Conservation (phyloP, 2,329 filamentous ascomycete genomes). For the Arthrobotrys conoides region DNA sequence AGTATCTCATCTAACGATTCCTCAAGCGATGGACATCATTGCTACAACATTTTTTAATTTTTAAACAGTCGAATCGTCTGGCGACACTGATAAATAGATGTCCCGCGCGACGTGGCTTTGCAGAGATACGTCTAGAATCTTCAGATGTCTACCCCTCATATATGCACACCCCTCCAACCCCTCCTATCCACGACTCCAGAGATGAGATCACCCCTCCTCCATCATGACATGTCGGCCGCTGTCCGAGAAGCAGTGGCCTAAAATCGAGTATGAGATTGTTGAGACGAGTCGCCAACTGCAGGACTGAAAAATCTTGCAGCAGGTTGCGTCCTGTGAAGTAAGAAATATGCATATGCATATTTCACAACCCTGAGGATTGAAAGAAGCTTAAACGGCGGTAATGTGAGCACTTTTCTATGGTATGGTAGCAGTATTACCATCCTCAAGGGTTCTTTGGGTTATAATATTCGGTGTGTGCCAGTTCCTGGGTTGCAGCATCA, state of each 20-base stretch:
- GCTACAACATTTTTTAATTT: neutral
- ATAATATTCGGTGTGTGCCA: conserved; percentile 22
- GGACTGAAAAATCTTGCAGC: conserved; percentile 30
- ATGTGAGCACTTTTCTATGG: conserved; percentile 21
- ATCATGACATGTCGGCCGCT: conserved; percentile 28
- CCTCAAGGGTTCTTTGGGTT: conserved; percentile 5
- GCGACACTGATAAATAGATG: neutral
- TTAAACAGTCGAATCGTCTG: neutral
- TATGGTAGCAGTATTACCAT: conserved; percentile 12
- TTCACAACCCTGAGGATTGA: conserved; percentile 2
- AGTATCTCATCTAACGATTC: neutral
- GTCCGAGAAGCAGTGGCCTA: conserved; percentile 50
- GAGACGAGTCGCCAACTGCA: conserved; percentile 31
- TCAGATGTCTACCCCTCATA: conserved; percentile 6
- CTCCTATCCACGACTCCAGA: conserved; percentile 25
- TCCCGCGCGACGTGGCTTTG: conserved; percentile 21
- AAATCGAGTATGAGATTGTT: conserved; percentile 5
- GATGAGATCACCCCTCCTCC: conserved; percentile 15
- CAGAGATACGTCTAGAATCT: conserved; percentile 20
- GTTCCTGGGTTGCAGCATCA: conserved; percentile 38
- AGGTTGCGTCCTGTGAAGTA: conserved; percentile 22
- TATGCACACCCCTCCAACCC: conserved; percentile 13
- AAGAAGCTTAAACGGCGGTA: conserved; percentile 25
- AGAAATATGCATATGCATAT: conserved; percentile 45
- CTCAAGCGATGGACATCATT: neutral